Evolutionary conservation across 208 protist genomes (phyloP).

Genomic region (Vickermania spadyakhi): DNA sequence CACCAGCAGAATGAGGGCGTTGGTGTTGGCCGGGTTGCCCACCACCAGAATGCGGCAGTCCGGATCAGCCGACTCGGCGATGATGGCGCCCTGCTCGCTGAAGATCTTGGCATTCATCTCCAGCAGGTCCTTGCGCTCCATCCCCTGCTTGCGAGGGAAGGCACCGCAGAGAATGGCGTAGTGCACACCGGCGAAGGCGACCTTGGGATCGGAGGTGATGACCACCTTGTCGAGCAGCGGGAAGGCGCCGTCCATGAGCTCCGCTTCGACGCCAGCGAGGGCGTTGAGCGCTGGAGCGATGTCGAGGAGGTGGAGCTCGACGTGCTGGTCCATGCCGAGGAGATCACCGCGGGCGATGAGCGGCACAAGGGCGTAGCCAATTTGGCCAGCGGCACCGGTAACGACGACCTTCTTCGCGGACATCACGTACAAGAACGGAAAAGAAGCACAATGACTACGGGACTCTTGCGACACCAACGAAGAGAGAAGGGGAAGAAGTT

Average conservation of each 20-base stretch:
- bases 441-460: no score
- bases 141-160: slow-evolving; percentile 86
- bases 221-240: slow-evolving; percentile 77
- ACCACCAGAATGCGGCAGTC: slow-evolving; percentile 89
- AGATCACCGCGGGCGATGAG: slow-evolving; percentile 90
- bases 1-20: slow-evolving; percentile 91
- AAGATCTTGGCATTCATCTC: slow-evolving; percentile 95
- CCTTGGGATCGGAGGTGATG: slow-evolving; percentile 47
- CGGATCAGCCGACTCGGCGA: slow-evolving; percentile 78
- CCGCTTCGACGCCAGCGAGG: slow-evolving; percentile 86
- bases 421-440: no score
- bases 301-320: slow-evolving; percentile 92
- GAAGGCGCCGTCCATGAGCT: slow-evolving; percentile 92
- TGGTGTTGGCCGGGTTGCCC: slow-evolving; percentile 98
- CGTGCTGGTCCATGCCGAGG: slow-evolving; percentile 78
- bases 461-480: no score
- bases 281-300: slow-evolving; percentile 55
- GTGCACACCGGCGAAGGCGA: slow-evolving; percentile 82
- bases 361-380: slow-evolving; percentile 92
- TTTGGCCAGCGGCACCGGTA: slow-evolving; percentile 96
- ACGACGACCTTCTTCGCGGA: slow-evolving; percentile 61
- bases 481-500: no score
- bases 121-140: slow-evolving; percentile 96
- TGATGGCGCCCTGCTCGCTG: slow-evolving; percentile 80
- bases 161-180: slow-evolving; percentile 82